These are phyloP conservation scores for Candolleomyces aberdarensis DNA, from an alignment of 768 basidiomycete species.

Conservation along the genomic window DNA sequence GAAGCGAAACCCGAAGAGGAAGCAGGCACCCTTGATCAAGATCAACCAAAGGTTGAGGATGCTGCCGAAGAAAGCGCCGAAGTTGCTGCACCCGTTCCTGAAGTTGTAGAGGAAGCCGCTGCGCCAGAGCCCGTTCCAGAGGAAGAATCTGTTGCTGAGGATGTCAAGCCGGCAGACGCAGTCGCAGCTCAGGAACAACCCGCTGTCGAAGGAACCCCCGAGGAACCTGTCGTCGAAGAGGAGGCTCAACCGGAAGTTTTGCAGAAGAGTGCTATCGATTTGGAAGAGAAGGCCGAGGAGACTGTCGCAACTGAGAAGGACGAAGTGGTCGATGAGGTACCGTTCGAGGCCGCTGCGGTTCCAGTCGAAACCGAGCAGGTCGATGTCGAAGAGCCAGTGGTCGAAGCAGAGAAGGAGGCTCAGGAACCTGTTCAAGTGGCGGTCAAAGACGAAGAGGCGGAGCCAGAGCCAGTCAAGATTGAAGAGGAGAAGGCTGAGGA, in stretches of 20 bases:
- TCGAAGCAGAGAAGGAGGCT: neutral
- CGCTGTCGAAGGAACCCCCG: no score
- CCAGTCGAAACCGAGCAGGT: neutral
- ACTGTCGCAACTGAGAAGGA: neutral
- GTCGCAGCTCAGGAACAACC: neutral
- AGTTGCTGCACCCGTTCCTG: neutral
- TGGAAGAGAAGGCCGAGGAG: neutral
- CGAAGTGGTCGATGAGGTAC: neutral
- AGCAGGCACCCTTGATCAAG: neutral
- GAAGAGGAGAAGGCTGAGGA: neutral
- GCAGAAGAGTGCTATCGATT: neutral
- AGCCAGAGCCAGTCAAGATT: neutral
- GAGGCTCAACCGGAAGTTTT: neutral
- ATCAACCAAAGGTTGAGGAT: neutral
- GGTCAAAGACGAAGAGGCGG: neutral
- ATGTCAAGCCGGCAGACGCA: neutral
- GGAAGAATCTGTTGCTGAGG: neutral
- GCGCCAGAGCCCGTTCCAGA: neutral
- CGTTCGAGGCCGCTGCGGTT: neutral
- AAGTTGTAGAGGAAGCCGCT: neutral
- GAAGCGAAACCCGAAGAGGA: no score
- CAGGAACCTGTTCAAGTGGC: neutral
- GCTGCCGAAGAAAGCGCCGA: neutral
- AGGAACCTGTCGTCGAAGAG: neutral
- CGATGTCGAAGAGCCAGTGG: neutral